These are phyloP conservation scores for Coniochaeta pulveracea DNA, from an alignment of 2,329 filamentous ascomycete genomes.

Conservation along the genomic window DNA sequence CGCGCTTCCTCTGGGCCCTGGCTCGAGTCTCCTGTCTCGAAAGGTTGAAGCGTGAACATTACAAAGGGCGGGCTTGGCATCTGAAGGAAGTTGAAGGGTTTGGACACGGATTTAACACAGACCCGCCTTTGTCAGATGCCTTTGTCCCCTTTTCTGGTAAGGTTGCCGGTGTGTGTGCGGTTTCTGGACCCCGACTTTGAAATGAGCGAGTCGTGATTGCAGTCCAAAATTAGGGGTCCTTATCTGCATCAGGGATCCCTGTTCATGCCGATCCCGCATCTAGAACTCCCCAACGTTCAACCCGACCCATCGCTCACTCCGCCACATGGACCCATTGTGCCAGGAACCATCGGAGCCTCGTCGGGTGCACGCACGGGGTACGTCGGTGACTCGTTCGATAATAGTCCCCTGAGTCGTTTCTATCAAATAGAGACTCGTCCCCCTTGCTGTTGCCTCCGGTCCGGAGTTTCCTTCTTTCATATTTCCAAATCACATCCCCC, in stretches of 20 bases:
- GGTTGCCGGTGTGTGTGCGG: no score
- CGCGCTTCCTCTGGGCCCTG: no score
- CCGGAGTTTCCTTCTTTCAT: neutral
- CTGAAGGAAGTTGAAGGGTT: no score
- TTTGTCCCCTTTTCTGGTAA: no score
- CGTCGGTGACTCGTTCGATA: constrained; percentile 2
- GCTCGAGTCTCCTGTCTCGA: no score
- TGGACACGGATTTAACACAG: no score
- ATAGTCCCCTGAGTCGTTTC: neutral
- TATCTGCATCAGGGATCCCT: constrained; percentile 2
- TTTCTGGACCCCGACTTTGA: no score
- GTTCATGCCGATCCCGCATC: constrained; percentile 3
- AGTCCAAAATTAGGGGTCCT: constrained; percentile 4
- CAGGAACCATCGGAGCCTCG: constrained; percentile 2
- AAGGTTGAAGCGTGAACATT: no score
- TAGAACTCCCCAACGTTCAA: constrained; percentile 1
- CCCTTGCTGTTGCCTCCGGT: neutral
- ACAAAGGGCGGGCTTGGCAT: no score
- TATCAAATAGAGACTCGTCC: neutral
- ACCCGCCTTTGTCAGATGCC: no score
- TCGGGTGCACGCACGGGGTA: neutral
- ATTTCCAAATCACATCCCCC: neutral
- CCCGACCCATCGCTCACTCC: neutral
- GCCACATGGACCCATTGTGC: neutral
- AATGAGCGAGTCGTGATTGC: no score